phyloP scores from a whole-genome alignment of 805 yeast species.

The Schwanniomyces vanrijiae region DNA sequence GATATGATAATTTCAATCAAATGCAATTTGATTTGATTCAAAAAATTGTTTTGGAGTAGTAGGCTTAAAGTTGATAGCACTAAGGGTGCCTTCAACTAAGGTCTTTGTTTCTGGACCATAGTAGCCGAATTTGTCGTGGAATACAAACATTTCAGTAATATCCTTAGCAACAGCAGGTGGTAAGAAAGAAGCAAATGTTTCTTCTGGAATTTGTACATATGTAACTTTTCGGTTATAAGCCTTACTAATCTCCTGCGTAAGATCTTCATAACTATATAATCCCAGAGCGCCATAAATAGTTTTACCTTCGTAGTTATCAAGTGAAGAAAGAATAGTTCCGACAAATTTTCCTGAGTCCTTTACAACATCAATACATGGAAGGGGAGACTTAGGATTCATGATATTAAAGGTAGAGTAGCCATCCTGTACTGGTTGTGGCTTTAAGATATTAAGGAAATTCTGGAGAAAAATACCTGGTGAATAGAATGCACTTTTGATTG shows the following conservation, averaged over 20 bases:
- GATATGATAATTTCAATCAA: neutral
- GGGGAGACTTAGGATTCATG: neutral
- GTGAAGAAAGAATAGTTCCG: constrained; percentile 4
- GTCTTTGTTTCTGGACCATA: neutral
- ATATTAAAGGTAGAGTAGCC: neutral
- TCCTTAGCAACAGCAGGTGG: neutral
- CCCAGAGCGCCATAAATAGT: constrained; percentile 1
- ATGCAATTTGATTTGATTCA: neutral
- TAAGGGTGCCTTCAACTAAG: neutral
- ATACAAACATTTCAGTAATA: neutral
- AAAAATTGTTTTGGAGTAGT: neutral
- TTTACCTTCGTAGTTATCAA: constrained; percentile 4
- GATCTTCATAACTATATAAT: neutral
- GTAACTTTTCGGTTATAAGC: constrained; percentile 1
- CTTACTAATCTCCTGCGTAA: neutral
- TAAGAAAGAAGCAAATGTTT: neutral
- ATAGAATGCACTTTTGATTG: constrained; percentile 6
- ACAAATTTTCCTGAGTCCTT: constrained; percentile 7
- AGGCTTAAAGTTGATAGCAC: neutral
- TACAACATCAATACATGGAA: constrained; percentile 4
- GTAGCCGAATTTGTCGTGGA: neutral
- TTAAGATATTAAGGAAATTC: neutral
- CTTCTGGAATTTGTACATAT: constrained; percentile 2
- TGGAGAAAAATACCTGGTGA: constrained; percentile 7
- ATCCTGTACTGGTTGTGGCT: constrained; percentile 3